Percentiles rank a stretch among this genome's conserved stretches.
Evolutionary conservation across 495 filamentous ascomycete genomes (phyloP).

Genomic region (Ramalina intermedia): DNA sequence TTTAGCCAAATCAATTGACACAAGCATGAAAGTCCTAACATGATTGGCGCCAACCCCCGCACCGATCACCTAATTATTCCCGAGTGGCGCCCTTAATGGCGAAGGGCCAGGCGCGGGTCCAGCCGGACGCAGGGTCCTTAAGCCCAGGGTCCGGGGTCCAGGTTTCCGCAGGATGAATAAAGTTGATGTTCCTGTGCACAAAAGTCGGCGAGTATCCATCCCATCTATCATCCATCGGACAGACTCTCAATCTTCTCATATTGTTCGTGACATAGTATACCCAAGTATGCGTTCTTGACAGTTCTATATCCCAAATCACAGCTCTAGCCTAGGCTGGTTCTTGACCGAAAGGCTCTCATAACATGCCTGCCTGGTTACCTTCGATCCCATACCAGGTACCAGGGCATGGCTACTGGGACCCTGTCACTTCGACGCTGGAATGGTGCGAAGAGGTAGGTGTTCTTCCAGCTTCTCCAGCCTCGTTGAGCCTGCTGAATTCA

Average conservation of each 20-base stretch:
- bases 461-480: not conserved
- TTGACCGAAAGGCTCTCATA: not conserved
- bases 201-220: not conserved
- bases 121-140: no score
- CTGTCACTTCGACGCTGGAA: conserved; percentile 79
- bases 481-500: not conserved
- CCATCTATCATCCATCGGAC: not conserved
- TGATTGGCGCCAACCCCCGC: no score
- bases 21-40: no score
- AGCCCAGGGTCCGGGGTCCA: not conserved
- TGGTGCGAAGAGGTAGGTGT: conserved; percentile 76
- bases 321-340: not conserved
- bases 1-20: no score
- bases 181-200: not conserved
- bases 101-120: no score
- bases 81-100: no score
- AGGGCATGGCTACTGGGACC: conserved; percentile 61
- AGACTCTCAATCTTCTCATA: no score
- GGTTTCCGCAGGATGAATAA: not conserved
- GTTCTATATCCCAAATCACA: no score
- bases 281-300: no score
- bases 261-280: no score
- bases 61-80: no score
- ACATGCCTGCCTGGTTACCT: conserved; percentile 25
- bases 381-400: conserved; percentile 53